phyloP scores from a whole-genome alignment of 768 basidiomycete genomes.

The Wakefieldia striispora region DNA sequence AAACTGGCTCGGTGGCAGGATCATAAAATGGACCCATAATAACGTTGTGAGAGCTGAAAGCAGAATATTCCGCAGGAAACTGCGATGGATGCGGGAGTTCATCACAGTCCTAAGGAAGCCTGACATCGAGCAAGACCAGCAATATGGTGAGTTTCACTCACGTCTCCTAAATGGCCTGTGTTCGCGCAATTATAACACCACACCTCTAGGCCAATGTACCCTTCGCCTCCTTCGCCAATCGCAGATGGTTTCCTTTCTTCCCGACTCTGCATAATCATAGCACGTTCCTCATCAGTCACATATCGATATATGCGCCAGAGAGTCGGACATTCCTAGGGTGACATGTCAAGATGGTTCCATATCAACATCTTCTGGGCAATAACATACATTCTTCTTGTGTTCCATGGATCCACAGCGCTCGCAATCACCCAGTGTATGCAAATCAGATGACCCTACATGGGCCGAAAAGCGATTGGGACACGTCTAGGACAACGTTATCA shows the following conservation, averaged over 20 bases:
- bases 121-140: neutral
- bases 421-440: slow-evolving; percentile 54
- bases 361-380: neutral
- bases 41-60: slow-evolving; percentile 63
- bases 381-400: slow-evolving; percentile 63
- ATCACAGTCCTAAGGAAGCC: slow-evolving; percentile 54
- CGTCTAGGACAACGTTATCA: slow-evolving; percentile 39
- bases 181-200: slow-evolving; percentile 85
- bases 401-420: slow-evolving; percentile 64
- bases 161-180: slow-evolving; percentile 76
- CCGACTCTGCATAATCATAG: slow-evolving; percentile 42
- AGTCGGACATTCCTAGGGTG: slow-evolving; percentile 72
- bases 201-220: slow-evolving; percentile 67
- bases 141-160: slow-evolving; percentile 36
- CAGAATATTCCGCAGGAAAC: slow-evolving; percentile 54
- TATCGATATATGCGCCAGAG: slow-evolving; percentile 82
- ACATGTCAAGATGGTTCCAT: neutral
- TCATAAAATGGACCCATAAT: slow-evolving; percentile 67
- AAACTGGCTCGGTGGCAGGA: slow-evolving; percentile 32
- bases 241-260: slow-evolving; percentile 46
- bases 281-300: slow-evolving; percentile 52
- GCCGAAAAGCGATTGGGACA: slow-evolving; percentile 61
- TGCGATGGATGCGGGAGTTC: slow-evolving; percentile 41
- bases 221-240: slow-evolving; percentile 74
- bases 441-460: slow-evolving; percentile 13